Percentiles rank a stretch among this genome's conserved stretches.
phyloP scores from a whole-genome alignment of 1,284 basidiomycete genomes.

The Ustilago curta region DNA sequence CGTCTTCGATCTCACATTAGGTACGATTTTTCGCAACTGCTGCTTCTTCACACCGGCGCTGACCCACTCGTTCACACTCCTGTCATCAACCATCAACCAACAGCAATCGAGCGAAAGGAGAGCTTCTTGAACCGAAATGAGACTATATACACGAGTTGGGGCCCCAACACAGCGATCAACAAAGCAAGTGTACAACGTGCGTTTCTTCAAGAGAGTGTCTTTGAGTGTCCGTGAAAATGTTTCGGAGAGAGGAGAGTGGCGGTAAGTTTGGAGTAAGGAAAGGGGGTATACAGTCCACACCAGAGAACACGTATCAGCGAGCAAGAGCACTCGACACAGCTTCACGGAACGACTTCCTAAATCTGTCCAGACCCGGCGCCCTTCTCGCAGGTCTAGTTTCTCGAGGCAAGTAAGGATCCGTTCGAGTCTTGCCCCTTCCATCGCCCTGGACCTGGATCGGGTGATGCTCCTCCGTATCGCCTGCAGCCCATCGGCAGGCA shows the following conservation, averaged over 20 bases:
- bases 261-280: background rate
- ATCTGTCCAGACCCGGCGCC: conserved; percentile 48
- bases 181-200: too few species aligned
- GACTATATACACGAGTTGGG: too few species aligned
- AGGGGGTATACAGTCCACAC: background rate
- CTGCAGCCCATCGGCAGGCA: conserved; percentile 64
- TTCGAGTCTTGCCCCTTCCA: conserved; percentile 57
- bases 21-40: too few species aligned
- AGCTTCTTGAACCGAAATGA: too few species aligned
- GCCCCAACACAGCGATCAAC: too few species aligned
- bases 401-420: conserved; percentile 58
- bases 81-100: too few species aligned
- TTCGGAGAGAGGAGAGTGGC: background rate
- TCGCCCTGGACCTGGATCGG: conserved; percentile 62
- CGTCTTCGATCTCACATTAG: too few species aligned
- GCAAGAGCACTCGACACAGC: conserved; percentile 54
- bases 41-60: too few species aligned
- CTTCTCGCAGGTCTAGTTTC: conserved; percentile 52
- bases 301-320: conserved; percentile 5
- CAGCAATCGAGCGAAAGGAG: too few species aligned
- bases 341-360: conserved; percentile 60
- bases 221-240: background rate
- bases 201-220: too few species aligned
- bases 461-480: conserved; percentile 63
- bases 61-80: too few species aligned